These are phyloP conservation scores for Trichomonas tenax DNA, from an alignment of 208 protist genomes.

Conservation along the genomic window DNA sequence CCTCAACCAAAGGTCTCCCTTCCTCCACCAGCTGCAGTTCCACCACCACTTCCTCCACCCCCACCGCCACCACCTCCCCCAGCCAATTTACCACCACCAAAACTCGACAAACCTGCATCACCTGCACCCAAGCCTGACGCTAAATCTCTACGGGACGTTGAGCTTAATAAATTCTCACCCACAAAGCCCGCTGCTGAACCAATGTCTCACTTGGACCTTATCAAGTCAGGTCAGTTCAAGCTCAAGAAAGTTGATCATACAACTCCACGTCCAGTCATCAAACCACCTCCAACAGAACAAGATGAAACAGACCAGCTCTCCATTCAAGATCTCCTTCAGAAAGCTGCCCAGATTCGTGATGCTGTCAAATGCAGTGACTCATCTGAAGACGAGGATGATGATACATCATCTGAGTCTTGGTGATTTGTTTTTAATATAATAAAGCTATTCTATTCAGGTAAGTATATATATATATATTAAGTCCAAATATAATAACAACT, in stretches of 20 bases:
- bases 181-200: not conserved
- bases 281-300: not conserved
- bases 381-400: not conserved
- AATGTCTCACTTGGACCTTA: not conserved
- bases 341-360: not conserved
- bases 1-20: not conserved
- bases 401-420: not conserved
- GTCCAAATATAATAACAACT: no score
- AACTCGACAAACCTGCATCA: no score
- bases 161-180: not conserved
- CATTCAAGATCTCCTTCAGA: not conserved
- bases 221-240: not conserved
- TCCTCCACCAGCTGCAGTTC: not conserved
- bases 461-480: no score
- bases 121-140: not conserved
- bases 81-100: not conserved
- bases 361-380: not conserved
- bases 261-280: not conserved
- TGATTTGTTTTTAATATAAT: not conserved
- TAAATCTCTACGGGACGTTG: not conserved
- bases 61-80: no score
- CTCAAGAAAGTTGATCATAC: not conserved
- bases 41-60: no score
- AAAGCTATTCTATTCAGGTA: no score
- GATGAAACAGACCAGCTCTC: not conserved